Conservation (phyloP, 805 yeast genomes). For the Sugiyamaella valdiviana region DNA sequence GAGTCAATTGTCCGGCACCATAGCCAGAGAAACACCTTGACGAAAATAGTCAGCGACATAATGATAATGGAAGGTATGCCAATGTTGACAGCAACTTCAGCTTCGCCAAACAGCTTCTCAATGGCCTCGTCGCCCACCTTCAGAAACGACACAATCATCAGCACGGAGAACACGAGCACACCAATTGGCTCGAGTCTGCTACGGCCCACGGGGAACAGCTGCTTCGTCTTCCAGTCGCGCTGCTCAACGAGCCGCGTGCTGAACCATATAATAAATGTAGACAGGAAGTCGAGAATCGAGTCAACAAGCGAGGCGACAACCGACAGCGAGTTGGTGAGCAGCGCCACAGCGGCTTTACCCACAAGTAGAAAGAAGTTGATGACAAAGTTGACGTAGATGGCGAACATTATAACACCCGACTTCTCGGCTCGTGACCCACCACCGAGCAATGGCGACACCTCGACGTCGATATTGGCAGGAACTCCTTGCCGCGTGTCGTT, state of each 20-base stretch:
- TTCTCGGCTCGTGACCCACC: constrained; percentile 42
- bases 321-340: constrained; percentile 66
- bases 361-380: constrained; percentile 49
- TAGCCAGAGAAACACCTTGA: constrained; percentile 54
- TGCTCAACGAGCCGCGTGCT: constrained; percentile 42
- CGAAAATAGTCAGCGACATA: constrained; percentile 57
- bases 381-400: constrained; percentile 58
- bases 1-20: constrained; percentile 59
- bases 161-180: constrained; percentile 62
- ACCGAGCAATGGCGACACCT: constrained; percentile 47
- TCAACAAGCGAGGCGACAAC: constrained; percentile 74
- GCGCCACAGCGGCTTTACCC: constrained; percentile 55
- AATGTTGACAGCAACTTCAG: constrained; percentile 31
- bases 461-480: constrained; percentile 57
- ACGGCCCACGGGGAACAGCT: constrained; percentile 59
- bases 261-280: constrained; percentile 64
- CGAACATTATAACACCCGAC: constrained; percentile 44
- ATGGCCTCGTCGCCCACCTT: constrained; percentile 66
- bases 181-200: constrained; percentile 73
- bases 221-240: constrained; percentile 41
- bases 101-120: constrained; percentile 38
- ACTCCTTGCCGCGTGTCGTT: constrained; percentile 29
- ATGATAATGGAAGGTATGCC: constrained; percentile 47
- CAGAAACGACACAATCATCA: constrained; percentile 63
- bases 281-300: constrained; percentile 64